A percentile compares a stretch with the other conserved stretches of the same genome.
phyloP scores from a whole-genome alignment of 305 asterid species.

The Solanum aculeatissimum region DNA sequence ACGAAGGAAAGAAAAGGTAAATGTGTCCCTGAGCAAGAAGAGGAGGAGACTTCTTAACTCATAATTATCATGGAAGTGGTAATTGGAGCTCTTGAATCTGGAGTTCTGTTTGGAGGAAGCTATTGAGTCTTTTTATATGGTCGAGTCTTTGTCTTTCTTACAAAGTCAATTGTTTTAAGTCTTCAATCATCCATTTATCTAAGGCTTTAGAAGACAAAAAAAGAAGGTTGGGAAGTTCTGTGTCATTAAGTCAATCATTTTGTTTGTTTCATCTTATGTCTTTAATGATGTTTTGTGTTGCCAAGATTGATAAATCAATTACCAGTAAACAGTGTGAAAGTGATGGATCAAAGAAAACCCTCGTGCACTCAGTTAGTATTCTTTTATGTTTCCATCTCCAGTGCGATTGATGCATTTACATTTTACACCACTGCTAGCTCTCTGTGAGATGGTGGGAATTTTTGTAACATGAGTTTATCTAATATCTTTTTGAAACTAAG shows the following conservation, averaged over 20 bases:
- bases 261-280: background rate
- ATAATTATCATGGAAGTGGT: background rate
- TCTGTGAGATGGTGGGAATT: background rate
- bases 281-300: background rate
- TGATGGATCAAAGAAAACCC: background rate
- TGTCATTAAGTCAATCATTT: background rate
- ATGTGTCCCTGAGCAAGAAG: background rate
- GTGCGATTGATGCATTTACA: background rate
- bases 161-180: background rate
- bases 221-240: background rate
- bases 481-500: too few species aligned
- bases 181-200: background rate
- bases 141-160: background rate
- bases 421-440: background rate
- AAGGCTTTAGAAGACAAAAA: background rate
- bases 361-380: background rate
- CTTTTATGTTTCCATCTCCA: background rate
- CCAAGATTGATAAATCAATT: background rate
- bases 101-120: background rate
- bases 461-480: background rate
- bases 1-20: background rate
- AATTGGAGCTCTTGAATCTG: background rate
- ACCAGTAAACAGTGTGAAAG: background rate
- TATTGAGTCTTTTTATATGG: background rate
- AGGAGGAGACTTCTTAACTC: background rate